phyloP scores from a whole-genome alignment of 352 stramenopile genomes.

The Globisporangium cystogenes region DNA sequence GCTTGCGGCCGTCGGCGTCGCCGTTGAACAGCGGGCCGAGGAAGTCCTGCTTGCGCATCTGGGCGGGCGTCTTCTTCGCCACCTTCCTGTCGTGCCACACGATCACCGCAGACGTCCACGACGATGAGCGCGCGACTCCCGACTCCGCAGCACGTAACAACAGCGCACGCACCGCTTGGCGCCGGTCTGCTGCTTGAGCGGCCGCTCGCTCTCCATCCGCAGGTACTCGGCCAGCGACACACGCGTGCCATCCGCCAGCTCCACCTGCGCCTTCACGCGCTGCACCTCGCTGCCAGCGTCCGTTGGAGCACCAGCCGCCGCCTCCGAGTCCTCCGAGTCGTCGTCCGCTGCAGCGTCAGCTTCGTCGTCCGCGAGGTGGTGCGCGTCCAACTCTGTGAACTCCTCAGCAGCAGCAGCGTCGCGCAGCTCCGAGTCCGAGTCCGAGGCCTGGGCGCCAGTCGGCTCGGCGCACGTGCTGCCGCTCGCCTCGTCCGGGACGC shows the following conservation, averaged over 20 bases:
- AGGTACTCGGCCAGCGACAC: slow-evolving; percentile 60
- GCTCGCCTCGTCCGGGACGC: slow-evolving; percentile 7
- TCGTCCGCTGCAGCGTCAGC: slow-evolving; percentile 5
- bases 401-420: slow-evolving; percentile 5
- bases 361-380: slow-evolving; percentile 12
- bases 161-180: not conserved
- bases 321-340: not conserved
- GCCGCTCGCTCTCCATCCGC: slow-evolving; percentile 29
- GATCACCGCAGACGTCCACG: no score
- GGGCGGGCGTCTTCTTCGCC: slow-evolving; percentile 24
- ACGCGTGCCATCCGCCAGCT: slow-evolving; percentile 52
- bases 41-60: slow-evolving; percentile 60
- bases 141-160: no score
- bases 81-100: slow-evolving; percentile 38
- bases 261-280: slow-evolving; percentile 39
- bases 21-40: slow-evolving; percentile 64
- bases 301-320: no score
- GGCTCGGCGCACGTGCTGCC: slow-evolving; percentile 7
- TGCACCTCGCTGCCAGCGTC: slow-evolving; percentile 3
- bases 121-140: no score
- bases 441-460: not conserved
- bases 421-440: not conserved
- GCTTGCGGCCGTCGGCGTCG: slow-evolving; percentile 37
- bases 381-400: slow-evolving; percentile 29
- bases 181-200: not conserved